phyloP scores from a whole-genome alignment of 495 filamentous ascomycete species.

The Penicillium silybi region DNA sequence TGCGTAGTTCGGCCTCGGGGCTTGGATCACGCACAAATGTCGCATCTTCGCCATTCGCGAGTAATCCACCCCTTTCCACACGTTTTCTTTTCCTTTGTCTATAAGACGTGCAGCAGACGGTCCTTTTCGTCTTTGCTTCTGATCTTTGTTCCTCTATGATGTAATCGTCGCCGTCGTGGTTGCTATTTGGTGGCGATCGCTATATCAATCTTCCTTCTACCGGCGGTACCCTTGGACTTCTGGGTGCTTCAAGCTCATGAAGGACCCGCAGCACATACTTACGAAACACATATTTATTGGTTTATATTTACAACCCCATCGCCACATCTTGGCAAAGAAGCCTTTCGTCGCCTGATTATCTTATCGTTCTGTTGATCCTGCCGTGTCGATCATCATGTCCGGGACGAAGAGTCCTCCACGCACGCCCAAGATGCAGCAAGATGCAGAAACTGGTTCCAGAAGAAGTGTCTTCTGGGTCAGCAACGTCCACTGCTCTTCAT shows the following conservation, averaged over 20 bases:
- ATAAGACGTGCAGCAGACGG: slow-evolving; percentile 2
- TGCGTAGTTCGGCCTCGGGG: slow-evolving; percentile 27
- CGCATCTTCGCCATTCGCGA: slow-evolving; percentile 23
- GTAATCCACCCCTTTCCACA: slow-evolving; percentile 7
- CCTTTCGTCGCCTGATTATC: background rate
- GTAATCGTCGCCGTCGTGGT: slow-evolving; percentile 5
- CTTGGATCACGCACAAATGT: slow-evolving; percentile 34
- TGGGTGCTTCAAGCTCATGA: background rate
- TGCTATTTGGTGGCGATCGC: slow-evolving; percentile 3
- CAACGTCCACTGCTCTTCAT: slow-evolving; percentile 54
- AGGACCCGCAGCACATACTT: background rate
- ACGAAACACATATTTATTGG: background rate
- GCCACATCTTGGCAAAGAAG: background rate
- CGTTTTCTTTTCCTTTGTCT: slow-evolving; percentile 18
- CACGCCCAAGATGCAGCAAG: slow-evolving; percentile 8
- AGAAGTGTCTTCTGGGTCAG: slow-evolving; percentile 43
- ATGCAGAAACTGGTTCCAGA: slow-evolving; percentile 1
- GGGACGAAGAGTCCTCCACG: slow-evolving; percentile 1
- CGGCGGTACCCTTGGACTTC: slow-evolving; percentile 3
- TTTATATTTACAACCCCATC: background rate
- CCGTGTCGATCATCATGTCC: slow-evolving; percentile 9
- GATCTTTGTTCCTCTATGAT: slow-evolving; percentile 5
- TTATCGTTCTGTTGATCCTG: background rate
- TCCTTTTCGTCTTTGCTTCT: slow-evolving; percentile 1
- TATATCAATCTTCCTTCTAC: slow-evolving; percentile 5